Conservation (phyloP, 23 red algal species). For the Cyanidiococcus yangmingshanensis region DNA sequence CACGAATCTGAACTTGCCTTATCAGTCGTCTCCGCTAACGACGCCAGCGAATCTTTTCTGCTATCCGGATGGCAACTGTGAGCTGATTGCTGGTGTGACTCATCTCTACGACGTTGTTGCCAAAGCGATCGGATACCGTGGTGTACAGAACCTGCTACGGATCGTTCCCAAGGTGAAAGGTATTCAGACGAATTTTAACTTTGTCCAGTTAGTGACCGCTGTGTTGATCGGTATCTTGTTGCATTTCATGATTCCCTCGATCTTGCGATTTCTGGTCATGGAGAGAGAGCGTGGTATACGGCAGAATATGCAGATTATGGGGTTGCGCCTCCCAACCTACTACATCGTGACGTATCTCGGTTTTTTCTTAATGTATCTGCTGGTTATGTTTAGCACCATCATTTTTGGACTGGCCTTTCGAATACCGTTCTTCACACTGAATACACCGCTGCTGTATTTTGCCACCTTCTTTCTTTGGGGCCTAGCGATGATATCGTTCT, state of each 20-base stretch:
- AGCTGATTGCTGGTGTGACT: slow-evolving; percentile 45
- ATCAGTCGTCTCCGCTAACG: slow-evolving; percentile 18
- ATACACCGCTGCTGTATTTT: slow-evolving; percentile 67
- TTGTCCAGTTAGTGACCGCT: slow-evolving; percentile 50
- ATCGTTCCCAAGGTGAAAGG: slow-evolving; percentile 29
- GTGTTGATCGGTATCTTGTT: slow-evolving; percentile 53
- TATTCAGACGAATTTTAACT: slow-evolving; percentile 24
- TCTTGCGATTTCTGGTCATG: slow-evolving; percentile 57
- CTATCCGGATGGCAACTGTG: slow-evolving; percentile 35
- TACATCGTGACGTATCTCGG: slow-evolving; percentile 73
- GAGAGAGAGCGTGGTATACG: slow-evolving; percentile 53
- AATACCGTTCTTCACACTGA: slow-evolving; percentile 60
- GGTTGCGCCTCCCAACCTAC: slow-evolving; percentile 47
- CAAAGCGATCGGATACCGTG: slow-evolving; percentile 21
- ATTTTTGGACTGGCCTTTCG: slow-evolving; percentile 35
- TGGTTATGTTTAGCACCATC: slow-evolving; percentile 33
- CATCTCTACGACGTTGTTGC: slow-evolving; percentile 46
- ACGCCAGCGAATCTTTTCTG: slow-evolving; percentile 17
- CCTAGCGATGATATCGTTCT: slow-evolving; percentile 53
- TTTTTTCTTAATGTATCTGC: slow-evolving; percentile 47
- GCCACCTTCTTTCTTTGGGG: slow-evolving; percentile 46
- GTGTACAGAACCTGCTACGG: slow-evolving; percentile 46
- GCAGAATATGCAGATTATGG: slow-evolving; percentile 65
- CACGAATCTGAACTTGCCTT: slow-evolving; percentile 9
- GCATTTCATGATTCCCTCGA: slow-evolving; percentile 65